These are phyloP conservation scores for Candida endomychidarum DNA, from an alignment of 805 yeast genomes.

Conservation along the genomic window DNA sequence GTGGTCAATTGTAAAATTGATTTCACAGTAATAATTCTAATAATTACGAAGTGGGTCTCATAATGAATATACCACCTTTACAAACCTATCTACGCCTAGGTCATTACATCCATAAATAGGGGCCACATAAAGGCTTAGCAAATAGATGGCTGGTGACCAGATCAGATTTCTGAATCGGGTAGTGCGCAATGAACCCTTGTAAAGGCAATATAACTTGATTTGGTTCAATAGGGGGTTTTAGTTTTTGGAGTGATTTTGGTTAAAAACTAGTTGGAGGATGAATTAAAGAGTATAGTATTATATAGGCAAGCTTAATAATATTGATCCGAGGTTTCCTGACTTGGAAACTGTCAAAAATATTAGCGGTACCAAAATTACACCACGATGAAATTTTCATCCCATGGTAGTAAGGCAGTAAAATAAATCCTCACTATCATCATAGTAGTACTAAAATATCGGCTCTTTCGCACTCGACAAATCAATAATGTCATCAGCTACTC, in stretches of 20 bases:
- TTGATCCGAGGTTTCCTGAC: too few species aligned
- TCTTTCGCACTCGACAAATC: conserved; percentile 7
- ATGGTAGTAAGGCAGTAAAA: background rate
- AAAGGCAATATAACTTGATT: too few species aligned
- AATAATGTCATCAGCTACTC: conserved; percentile 71
- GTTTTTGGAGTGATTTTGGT: too few species aligned
- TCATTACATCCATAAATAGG: background rate
- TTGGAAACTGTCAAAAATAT: background rate
- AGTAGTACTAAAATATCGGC: conserved; percentile 5
- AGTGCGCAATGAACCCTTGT: conserved; percentile 2
- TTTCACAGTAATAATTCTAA: too few species aligned
- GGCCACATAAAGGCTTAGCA: conserved; percentile 6
- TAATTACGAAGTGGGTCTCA: too few species aligned
- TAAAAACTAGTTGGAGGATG: too few species aligned
- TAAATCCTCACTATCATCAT: background rate
- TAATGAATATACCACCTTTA: too few species aligned
- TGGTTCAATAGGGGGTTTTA: too few species aligned
- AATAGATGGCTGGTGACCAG: conserved; percentile 9
- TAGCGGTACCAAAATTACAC: background rate
- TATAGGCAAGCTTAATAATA: too few species aligned
- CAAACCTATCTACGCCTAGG: too few species aligned
- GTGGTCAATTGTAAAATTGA: too few species aligned
- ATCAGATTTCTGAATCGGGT: conserved; percentile 4
- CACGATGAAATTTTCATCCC: background rate
- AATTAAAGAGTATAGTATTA: too few species aligned